Conservation (phyloP, 2,329 filamentous ascomycete species). For the Cladosporium austrohemisphaericum region DNA sequence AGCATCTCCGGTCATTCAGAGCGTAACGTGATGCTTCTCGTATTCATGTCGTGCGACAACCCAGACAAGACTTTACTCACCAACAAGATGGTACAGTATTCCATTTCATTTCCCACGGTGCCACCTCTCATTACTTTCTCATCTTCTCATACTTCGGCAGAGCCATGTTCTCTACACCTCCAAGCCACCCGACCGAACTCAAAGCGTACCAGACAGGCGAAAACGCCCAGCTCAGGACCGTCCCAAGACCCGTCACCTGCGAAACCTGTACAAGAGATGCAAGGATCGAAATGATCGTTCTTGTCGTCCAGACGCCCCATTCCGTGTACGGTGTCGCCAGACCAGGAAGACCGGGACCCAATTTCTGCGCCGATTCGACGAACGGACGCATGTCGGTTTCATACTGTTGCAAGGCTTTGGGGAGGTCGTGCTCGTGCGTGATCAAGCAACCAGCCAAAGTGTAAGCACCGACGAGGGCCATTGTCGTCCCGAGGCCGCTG, state of each 20-base stretch:
- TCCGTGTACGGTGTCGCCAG: constrained; percentile 28
- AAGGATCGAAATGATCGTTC: background rate
- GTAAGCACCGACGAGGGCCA: constrained; percentile 33
- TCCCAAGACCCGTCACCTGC: background rate
- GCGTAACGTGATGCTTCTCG: no score
- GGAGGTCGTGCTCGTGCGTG: constrained; percentile 21
- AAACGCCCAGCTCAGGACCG: constrained; percentile 1
- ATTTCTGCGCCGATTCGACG: constrained; percentile 26
- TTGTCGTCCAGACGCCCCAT: constrained; percentile 13
- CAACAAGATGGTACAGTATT: no score
- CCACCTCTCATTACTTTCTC: no score
- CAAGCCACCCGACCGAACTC: constrained; percentile 1
- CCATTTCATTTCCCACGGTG: no score
- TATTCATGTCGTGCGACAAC: no score
- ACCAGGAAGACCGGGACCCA: constrained; percentile 28
- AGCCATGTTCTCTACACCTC: background rate
- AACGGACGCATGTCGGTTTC: constrained; percentile 27
- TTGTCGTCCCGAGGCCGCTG: constrained; percentile 34
- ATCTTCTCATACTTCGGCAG: constrained; percentile 11
- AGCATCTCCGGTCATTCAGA: no score
- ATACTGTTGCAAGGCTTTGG: constrained; percentile 26
- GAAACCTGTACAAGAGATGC: background rate
- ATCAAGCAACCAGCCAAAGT: constrained; percentile 30
- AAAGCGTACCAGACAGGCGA: background rate
- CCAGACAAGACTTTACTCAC: no score